A percentile compares a stretch with the other conserved stretches of the same genome.
Evolutionary conservation across 2,329 filamentous ascomycete species (phyloP).

Genomic region (Colletotrichum tropicicola): DNA sequence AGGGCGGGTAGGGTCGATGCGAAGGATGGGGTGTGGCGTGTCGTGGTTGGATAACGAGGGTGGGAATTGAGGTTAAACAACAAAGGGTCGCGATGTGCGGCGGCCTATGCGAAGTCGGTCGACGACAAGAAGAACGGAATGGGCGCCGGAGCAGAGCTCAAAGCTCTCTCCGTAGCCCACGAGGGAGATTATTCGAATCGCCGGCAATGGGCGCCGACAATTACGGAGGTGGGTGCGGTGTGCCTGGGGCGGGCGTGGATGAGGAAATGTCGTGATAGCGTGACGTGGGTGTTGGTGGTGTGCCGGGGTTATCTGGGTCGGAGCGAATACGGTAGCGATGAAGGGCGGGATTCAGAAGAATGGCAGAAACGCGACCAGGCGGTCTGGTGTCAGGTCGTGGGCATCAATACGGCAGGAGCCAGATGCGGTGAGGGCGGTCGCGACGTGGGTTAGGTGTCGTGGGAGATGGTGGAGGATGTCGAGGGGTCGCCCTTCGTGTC

Average conservation of each 20-base stretch:
- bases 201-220: slow-evolving; percentile 22
- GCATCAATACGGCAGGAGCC: not conserved
- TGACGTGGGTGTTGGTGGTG: slow-evolving; percentile 19
- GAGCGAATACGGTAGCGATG: not conserved
- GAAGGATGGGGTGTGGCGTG: slow-evolving; percentile 6
- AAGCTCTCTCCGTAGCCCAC: slow-evolving; percentile 36
- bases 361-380: slow-evolving; percentile 16
- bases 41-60: slow-evolving; percentile 18
- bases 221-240: not conserved
- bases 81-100: slow-evolving; percentile 27
- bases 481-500: not conserved
- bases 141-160: slow-evolving; percentile 36
- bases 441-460: slow-evolving; percentile 14
- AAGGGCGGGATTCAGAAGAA: not conserved
- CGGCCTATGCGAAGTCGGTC: slow-evolving; percentile 14
- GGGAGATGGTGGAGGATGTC: slow-evolving; percentile 4
- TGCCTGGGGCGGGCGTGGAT: not conserved
- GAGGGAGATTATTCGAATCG: slow-evolving; percentile 10
- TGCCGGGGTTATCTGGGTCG: slow-evolving; percentile 8
- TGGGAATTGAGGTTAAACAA: slow-evolving; percentile 17
- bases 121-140: slow-evolving; percentile 16
- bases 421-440: slow-evolving; percentile 10
- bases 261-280: slow-evolving; percentile 25
- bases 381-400: slow-evolving; percentile 3
- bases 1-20: not conserved